Evolutionary conservation across 345 rosid genomes (phyloP).

Genomic region (Arabidopsis arenosa): DNA sequence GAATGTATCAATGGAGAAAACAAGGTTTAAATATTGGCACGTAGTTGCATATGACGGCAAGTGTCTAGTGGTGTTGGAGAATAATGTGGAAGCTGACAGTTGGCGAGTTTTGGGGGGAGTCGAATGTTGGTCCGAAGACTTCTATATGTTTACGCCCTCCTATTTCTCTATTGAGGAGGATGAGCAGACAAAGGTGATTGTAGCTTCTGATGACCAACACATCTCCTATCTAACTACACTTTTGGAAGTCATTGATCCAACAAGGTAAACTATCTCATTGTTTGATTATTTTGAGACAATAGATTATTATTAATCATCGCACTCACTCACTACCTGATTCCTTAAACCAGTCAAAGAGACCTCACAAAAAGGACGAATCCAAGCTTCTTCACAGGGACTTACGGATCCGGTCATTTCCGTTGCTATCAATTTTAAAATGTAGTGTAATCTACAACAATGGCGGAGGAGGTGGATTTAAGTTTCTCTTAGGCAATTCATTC

Average conservation of each 20-base stretch:
- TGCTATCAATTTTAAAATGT: no score
- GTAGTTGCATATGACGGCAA: constrained; percentile 11
- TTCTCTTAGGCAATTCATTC: constrained; percentile 16
- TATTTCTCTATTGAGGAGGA: neutral
- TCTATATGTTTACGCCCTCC: neutral
- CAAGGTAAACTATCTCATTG: neutral
- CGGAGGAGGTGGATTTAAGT: neutral
- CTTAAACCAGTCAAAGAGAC: neutral
- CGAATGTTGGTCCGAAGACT: neutral
- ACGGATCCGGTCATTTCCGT: no score
- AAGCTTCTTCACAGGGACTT: no score
- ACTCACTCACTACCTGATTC: neutral
- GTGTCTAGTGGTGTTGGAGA: neutral
- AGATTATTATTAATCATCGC: neutral
- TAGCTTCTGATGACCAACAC: neutral
- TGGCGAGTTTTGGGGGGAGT: neutral
- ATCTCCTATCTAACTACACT: no score
- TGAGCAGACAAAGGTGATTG: neutral
- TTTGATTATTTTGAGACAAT: neutral
- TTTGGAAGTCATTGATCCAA: neutral
- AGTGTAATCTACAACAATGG: no score
- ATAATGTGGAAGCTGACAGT: no score
- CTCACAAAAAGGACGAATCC: neutral
- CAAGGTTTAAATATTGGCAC: neutral
- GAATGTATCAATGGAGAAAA: no score